phyloP scores from a whole-genome alignment of 2,329 filamentous ascomycete genomes.

The Xylariaceae sp. region DNA sequence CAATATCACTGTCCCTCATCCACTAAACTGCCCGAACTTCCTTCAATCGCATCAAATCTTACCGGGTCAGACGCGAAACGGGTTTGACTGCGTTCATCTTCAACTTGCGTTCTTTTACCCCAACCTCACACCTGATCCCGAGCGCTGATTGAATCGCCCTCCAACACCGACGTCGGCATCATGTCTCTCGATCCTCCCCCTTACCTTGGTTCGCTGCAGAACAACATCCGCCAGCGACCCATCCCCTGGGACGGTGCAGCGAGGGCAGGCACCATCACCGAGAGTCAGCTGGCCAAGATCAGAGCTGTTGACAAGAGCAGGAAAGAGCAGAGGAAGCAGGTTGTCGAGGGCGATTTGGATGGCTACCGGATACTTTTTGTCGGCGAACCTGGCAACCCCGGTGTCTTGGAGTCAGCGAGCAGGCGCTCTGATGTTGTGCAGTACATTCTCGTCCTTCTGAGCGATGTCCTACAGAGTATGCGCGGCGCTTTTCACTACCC shows the following conservation, averaged over 20 bases:
- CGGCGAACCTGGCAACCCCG: constrained; percentile 62
- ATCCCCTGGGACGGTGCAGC: constrained; percentile 98
- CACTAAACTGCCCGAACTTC: constrained; percentile 3
- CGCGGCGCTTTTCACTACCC: background rate
- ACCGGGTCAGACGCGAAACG: background rate
- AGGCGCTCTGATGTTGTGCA: constrained; percentile 88
- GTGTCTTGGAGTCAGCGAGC: constrained; percentile 76
- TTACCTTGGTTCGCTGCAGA: constrained; percentile 80
- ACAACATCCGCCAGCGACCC: constrained; percentile 91
- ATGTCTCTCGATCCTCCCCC: constrained; percentile 93
- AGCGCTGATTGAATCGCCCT: background rate
- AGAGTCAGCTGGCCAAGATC: constrained; percentile 91
- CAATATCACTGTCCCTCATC: constrained; percentile 5
- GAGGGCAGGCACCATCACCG: constrained; percentile 86
- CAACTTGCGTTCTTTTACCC: background rate
- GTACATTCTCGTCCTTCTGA: constrained; percentile 85
- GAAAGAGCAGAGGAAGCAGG: constrained; percentile 81
- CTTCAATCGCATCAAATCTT: background rate
- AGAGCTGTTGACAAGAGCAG: constrained; percentile 94
- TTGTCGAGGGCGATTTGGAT: constrained; percentile 71
- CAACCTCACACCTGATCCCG: background rate
- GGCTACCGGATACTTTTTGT: constrained; percentile 78
- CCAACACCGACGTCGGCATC: constrained; percentile 21
- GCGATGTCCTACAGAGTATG: constrained; percentile 79
- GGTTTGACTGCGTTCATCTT: background rate